These are phyloP conservation scores for Thermochaetoides thermophila DNA, from an alignment of 495 filamentous ascomycete species.

Conservation along the genomic window DNA sequence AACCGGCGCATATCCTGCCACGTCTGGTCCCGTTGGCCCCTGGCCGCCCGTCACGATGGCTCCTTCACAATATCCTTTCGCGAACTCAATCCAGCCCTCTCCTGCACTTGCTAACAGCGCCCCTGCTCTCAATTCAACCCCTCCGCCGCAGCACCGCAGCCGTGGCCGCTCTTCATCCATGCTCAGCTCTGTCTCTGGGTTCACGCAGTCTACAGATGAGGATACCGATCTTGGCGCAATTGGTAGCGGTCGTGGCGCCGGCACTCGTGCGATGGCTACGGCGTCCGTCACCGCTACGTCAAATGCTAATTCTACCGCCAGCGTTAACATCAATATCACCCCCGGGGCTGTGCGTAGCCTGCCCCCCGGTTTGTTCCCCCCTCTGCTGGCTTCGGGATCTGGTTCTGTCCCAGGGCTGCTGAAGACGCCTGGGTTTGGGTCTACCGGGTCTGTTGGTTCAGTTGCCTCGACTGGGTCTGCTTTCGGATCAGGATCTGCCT, in stretches of 20 bases:
- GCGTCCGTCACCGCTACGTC: too few species aligned
- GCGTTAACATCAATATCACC: slow-evolving; percentile 1
- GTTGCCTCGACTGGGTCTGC: slow-evolving; percentile 8
- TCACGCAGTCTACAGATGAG: slow-evolving; percentile 43
- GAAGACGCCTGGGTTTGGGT: too few species aligned
- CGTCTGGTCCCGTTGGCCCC: slow-evolving; percentile 5
- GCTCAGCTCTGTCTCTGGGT: slow-evolving; percentile 50
- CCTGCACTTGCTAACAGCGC: too few species aligned
- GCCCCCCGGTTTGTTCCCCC: slow-evolving; percentile 22
- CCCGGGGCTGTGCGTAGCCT: slow-evolving; percentile 10
- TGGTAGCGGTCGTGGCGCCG: slow-evolving; percentile 1
- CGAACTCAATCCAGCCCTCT: slow-evolving; percentile 10
- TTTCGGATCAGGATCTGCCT: slow-evolving; percentile 17
- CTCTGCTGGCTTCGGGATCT: too few species aligned
- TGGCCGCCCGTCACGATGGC: slow-evolving; percentile 18
- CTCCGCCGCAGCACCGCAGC: slow-evolving; percentile 15
- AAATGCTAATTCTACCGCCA: too few species aligned
- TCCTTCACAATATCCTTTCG: slow-evolving; percentile 5
- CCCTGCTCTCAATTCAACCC: slow-evolving; percentile 12
- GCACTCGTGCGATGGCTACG: too few species aligned
- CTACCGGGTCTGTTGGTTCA: too few species aligned
- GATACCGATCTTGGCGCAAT: slow-evolving; percentile 12
- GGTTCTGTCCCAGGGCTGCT: too few species aligned
- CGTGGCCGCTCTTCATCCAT: slow-evolving; percentile 51
- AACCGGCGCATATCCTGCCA: slow-evolving; percentile 11